Percentiles rank a stretch among this genome's conserved stretches.
phyloP scores from a whole-genome alignment of 179 eudicot genomes.

The Corrigiola litoralis region DNA sequence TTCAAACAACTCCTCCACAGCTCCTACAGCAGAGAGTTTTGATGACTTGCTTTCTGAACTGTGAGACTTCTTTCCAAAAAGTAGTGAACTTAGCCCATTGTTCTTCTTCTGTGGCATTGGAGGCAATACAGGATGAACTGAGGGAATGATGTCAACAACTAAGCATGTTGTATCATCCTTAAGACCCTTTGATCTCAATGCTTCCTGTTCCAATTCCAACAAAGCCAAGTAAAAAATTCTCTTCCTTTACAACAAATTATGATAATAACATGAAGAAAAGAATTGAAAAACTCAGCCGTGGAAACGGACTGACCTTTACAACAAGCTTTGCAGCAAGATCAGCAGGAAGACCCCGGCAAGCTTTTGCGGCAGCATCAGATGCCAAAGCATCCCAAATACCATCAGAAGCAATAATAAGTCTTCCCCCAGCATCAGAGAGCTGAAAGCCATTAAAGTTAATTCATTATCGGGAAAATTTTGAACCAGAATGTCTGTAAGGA shows the following conservation, averaged over 20 bases:
- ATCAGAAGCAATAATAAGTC: slow-evolving; percentile 95
- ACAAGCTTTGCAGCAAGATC: slow-evolving; percentile 96
- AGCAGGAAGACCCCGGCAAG: slow-evolving; percentile 88
- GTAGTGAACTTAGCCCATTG: slow-evolving; percentile 51
- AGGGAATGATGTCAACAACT: slow-evolving; percentile 95
- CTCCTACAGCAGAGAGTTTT: slow-evolving; percentile 86
- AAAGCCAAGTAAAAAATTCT: slow-evolving; percentile 8
- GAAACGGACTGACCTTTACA: slow-evolving; percentile 57
- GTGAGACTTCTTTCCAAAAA: slow-evolving; percentile 57
- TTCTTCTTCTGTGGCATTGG: slow-evolving; percentile 60
- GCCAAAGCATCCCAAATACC: slow-evolving; percentile 96
- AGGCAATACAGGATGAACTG: slow-evolving; percentile 57
- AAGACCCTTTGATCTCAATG: slow-evolving; percentile 86
- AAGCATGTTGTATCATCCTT: slow-evolving; percentile 99
- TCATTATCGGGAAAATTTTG: neutral
- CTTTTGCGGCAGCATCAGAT: slow-evolving; percentile 80
- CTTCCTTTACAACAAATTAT: too few relatives aligned
- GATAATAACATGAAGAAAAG: neutral
- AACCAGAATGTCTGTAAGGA: neutral
- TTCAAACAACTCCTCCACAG: slow-evolving; percentile 78
- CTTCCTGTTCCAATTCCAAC: slow-evolving; percentile 31
- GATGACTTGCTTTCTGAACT: slow-evolving; percentile 47
- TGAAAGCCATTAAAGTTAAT: slow-evolving; percentile 24
- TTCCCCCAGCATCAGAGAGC: slow-evolving; percentile 90
- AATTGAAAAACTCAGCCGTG: neutral